These are phyloP conservation scores for Nematodospora valgi DNA, from an alignment of 805 yeast species.

Conservation along the genomic window DNA sequence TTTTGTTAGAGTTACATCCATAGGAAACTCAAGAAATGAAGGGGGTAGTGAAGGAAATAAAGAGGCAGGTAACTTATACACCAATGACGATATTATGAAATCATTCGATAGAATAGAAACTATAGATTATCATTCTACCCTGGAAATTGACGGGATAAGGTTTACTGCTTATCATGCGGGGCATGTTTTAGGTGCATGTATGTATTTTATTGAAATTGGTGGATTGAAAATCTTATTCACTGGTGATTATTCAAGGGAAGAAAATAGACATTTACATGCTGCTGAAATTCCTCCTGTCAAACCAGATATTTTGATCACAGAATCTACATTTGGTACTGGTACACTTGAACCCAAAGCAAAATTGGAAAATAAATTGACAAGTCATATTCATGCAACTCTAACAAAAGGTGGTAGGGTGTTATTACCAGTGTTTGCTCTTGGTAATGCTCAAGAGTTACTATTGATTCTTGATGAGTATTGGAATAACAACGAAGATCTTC, in stretches of 20 bases:
- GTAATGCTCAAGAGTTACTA: conserved; percentile 92
- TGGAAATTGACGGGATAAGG: conserved; percentile 89
- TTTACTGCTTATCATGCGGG: conserved; percentile 99
- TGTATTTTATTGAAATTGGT: conserved; percentile 93
- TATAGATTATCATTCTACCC: conserved; percentile 91
- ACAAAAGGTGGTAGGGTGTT: conserved; percentile 87
- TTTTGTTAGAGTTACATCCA: conserved; percentile 84
- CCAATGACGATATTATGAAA: conserved; percentile 84
- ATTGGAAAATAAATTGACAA: conserved; percentile 78
- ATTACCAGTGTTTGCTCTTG: conserved; percentile 93
- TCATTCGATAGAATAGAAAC: conserved; percentile 92
- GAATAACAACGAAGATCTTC: conserved; percentile 78
- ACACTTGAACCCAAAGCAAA: conserved; percentile 89
- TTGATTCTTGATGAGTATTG: conserved; percentile 93
- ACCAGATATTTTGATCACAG: conserved; percentile 90
- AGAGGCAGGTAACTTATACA: conserved; percentile 56
- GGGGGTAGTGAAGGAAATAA: conserved; percentile 42
- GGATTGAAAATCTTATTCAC: conserved; percentile 87
- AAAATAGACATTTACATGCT: conserved; percentile 88
- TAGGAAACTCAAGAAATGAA: conserved; percentile 48
- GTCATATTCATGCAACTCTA: conserved; percentile 78
- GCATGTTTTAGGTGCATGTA: conserved; percentile 98
- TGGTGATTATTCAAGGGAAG: conserved; percentile 96
- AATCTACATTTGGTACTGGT: conserved; percentile 97
- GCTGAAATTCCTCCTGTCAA: conserved; percentile 89